A percentile compares a stretch with the other conserved stretches of the same genome.
These are phyloP conservation scores for Jatropha podagrica DNA, from an alignment of 441 rosid species.

Conservation along the genomic window DNA sequence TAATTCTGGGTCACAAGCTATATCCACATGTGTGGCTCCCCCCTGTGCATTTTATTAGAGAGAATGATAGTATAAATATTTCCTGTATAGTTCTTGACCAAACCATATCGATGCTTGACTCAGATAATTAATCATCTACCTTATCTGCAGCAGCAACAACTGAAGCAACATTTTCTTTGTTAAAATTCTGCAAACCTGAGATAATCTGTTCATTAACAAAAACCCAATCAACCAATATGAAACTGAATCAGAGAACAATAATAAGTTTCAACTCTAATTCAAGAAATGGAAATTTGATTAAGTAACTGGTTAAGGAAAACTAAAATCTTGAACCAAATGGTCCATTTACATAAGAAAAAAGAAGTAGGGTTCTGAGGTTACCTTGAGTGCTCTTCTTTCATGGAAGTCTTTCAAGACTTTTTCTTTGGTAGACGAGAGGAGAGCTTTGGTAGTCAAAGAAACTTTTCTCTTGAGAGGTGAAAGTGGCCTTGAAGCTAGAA, in stretches of 20 bases:
- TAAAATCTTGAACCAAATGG: no score
- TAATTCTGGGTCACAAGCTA: slow-evolving; percentile 62
- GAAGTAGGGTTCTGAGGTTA: not conserved
- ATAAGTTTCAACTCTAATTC: not conserved
- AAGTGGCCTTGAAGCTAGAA: slow-evolving; percentile 29
- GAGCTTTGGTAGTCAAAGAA: slow-evolving; percentile 33
- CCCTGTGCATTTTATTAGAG: slow-evolving; percentile 36
- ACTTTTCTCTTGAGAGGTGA: slow-evolving; percentile 24
- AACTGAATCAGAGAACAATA: not conserved
- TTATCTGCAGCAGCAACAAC: slow-evolving; percentile 66
- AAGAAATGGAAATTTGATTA: not conserved
- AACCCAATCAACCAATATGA: not conserved
- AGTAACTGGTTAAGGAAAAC: no score
- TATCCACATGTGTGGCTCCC: slow-evolving; percentile 71
- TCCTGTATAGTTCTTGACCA: no score
- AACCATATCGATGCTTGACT: not conserved
- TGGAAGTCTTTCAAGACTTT: slow-evolving; percentile 42
- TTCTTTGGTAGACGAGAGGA: slow-evolving; percentile 40
- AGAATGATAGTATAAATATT: not conserved
- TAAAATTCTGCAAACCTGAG: slow-evolving; percentile 56
- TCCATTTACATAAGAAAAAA: not conserved
- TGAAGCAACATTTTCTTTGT: slow-evolving; percentile 54
- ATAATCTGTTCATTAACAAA: slow-evolving; percentile 38
- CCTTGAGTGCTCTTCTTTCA: slow-evolving; percentile 59
- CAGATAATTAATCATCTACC: slow-evolving; percentile 28